A percentile compares a stretch with the other conserved stretches of the same genome.
Conservation (phyloP, 73 alveolate species). For the Paramecium biaurelia region DNA sequence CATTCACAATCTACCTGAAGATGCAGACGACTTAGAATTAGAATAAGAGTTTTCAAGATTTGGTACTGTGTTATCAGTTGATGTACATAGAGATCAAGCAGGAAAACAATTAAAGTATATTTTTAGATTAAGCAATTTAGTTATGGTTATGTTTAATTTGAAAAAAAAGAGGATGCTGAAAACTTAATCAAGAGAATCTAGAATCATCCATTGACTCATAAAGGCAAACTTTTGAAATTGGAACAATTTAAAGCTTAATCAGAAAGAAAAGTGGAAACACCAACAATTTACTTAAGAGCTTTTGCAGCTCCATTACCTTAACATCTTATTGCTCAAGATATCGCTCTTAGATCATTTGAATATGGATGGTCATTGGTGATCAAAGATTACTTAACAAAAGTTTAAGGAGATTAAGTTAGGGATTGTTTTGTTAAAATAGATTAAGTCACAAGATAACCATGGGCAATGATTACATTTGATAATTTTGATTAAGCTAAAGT, state of each 20-base stretch:
- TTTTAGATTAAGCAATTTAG: not conserved
- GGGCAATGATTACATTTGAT: not conserved
- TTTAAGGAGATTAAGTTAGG: not conserved
- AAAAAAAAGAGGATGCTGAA: conserved; percentile 17
- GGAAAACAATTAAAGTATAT: conserved; percentile 16
- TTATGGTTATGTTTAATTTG: conserved; percentile 38
- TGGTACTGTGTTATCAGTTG: conserved; percentile 32
- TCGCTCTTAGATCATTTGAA: not conserved
- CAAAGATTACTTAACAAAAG: not conserved
- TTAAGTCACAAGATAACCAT: conserved; percentile 3
- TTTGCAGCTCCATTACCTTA: not conserved
- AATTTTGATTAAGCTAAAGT: not conserved
- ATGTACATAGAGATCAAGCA: not conserved
- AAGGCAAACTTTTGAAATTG: not conserved
- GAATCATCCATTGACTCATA: not conserved
- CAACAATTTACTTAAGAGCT: not conserved
- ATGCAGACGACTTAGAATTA: conserved; percentile 20
- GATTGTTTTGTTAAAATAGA: conserved; percentile 47
- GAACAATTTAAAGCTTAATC: conserved; percentile 15
- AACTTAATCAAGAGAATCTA: not conserved
- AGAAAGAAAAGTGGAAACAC: conserved; percentile 9
- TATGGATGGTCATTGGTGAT: conserved; percentile 21
- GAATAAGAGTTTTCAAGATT: conserved; percentile 27
- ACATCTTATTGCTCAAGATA: not conserved
- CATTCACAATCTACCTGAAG: conserved; percentile 28